phyloP scores from a whole-genome alignment of 2,329 filamentous ascomycete species.

The Juglanconis oblonga region DNA sequence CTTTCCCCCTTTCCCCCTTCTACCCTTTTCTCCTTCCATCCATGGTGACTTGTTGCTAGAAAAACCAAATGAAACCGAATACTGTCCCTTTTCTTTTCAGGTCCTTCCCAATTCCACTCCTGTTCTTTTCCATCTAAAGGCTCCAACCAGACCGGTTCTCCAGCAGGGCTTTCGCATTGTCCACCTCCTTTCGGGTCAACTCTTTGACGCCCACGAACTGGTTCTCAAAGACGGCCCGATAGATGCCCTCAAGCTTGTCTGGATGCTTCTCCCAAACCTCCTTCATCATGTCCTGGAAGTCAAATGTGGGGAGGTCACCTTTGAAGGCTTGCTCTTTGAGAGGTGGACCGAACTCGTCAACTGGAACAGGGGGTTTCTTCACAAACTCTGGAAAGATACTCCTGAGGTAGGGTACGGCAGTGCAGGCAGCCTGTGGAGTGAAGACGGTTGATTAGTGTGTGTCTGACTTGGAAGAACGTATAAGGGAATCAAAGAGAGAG shows the following conservation, averaged over 20 bases:
- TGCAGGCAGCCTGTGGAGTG: not conserved
- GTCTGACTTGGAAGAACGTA: not conserved
- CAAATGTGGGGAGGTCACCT: not conserved
- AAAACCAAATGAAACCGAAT: no score
- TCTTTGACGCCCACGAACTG: constrained; percentile 2
- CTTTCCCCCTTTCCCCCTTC: no score
- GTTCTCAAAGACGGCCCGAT: not conserved
- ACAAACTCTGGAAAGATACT: constrained; percentile 8
- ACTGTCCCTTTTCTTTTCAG: no score
- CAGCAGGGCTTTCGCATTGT: not conserved
- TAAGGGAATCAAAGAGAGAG: not conserved
- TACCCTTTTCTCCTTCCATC: no score
- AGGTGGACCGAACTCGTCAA: not conserved
- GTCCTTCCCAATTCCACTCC: not conserved
- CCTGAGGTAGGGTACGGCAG: not conserved
- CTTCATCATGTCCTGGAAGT: constrained; percentile 4
- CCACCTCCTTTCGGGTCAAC: not conserved
- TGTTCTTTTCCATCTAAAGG: not conserved
- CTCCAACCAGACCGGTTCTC: not conserved
- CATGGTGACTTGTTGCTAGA: no score
- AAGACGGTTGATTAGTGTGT: not conserved
- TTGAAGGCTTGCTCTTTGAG: not conserved
- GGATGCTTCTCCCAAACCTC: constrained; percentile 1
- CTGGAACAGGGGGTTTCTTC: not conserved
- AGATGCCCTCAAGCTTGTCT: not conserved